A percentile compares a stretch with the other conserved stretches of the same genome.
These are phyloP conservation scores for Raddia distichophylla DNA, from an alignment of 176 grass and related monocot genomes.

Conservation along the genomic window DNA sequence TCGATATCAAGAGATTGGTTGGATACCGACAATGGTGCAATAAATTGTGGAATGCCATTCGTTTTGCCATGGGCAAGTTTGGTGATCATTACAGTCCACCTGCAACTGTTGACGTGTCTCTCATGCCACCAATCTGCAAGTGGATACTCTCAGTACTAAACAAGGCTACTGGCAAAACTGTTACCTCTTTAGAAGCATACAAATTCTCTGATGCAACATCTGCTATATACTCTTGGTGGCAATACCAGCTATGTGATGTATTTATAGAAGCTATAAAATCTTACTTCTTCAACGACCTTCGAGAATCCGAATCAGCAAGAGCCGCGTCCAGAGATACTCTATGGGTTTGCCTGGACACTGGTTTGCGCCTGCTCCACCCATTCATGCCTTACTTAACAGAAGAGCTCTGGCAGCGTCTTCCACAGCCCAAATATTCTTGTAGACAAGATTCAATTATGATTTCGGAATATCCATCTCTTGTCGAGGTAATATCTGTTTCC, in stretches of 20 bases:
- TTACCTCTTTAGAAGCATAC: conserved; percentile 77
- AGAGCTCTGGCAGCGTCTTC: conserved; percentile 33
- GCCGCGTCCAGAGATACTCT: conserved; percentile 69
- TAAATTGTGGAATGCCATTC: conserved; percentile 92
- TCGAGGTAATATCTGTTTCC: conserved; percentile 47
- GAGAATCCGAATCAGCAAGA: conserved; percentile 69
- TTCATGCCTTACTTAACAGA: conserved; percentile 91
- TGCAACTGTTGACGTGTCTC: conserved; percentile 51
- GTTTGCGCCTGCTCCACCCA: conserved; percentile 81
- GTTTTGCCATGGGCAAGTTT: conserved; percentile 86
- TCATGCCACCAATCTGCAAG: conserved; percentile 40
- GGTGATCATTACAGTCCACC: conserved; percentile 75
- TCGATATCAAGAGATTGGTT: conserved; percentile 86
- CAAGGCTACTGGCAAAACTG: conserved; percentile 69
- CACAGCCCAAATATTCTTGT: conserved; percentile 59
- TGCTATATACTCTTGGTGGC: conserved; percentile 92
- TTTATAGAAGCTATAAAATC: conserved; percentile 94
- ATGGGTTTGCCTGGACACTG: conserved; percentile 80
- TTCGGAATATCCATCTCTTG: conserved; percentile 78
- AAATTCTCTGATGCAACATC: conserved; percentile 91
- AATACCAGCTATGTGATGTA: conserved; percentile 87
- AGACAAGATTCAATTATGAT: conserved; percentile 83
- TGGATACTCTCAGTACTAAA: conserved; percentile 79
- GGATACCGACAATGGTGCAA: conserved; percentile 93
- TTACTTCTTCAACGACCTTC: conserved; percentile 66